phyloP scores from a whole-genome alignment of 1,284 basidiomycete species.

The Microbotryomycetes sp. region DNA sequence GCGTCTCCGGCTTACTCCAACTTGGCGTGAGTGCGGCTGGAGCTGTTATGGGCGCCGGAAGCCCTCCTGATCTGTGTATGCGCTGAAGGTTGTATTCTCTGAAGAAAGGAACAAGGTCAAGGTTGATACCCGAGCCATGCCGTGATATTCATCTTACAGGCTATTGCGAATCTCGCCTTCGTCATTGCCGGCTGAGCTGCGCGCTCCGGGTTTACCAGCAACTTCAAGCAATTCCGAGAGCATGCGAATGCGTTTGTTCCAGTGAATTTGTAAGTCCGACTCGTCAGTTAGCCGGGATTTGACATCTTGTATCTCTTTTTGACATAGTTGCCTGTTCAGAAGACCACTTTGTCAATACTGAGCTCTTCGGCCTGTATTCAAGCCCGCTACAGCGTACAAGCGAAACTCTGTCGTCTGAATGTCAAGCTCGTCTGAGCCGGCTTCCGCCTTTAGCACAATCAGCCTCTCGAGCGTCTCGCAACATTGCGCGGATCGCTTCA shows the following conservation, averaged over 20 bases:
- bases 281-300: not conserved
- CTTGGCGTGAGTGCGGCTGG: too few relatives aligned
- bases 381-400: too few relatives aligned
- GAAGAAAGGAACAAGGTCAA: too few relatives aligned
- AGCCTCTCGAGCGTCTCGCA: not conserved
- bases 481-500: not conserved
- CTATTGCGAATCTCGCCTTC: slow-evolving; percentile 11
- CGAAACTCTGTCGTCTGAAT: not conserved
- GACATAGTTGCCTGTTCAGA: not conserved
- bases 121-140: too few relatives aligned
- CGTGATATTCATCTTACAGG: too few relatives aligned
- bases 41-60: too few relatives aligned
- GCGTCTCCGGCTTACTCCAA: too few relatives aligned
- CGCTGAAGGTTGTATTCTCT: too few relatives aligned
- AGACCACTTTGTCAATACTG: too few relatives aligned
- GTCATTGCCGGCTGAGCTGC: not conserved
- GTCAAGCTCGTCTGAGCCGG: not conserved
- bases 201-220: not conserved
- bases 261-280: not conserved
- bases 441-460: not conserved
- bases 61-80: too few relatives aligned
- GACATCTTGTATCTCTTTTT: not conserved
- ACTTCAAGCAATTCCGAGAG: slow-evolving; percentile 19
- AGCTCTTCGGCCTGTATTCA: too few relatives aligned
- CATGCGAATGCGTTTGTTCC: slow-evolving; percentile 5